phyloP scores from a whole-genome alignment of 352 stramenopile genomes.

The Pythium scleroteichum region DNA sequence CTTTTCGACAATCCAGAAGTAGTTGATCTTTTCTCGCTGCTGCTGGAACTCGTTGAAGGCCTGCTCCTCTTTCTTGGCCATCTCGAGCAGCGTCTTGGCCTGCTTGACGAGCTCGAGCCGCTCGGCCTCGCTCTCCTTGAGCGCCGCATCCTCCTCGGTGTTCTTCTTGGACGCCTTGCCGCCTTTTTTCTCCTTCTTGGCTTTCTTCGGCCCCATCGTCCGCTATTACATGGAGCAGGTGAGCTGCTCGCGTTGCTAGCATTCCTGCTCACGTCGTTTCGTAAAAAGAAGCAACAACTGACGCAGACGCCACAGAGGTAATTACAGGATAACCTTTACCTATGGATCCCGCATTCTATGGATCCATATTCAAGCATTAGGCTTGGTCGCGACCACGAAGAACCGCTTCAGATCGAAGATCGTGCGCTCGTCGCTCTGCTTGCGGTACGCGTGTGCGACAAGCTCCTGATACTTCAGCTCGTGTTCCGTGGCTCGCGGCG shows the following conservation, averaged over 20 bases:
- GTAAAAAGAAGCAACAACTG: conserved; percentile 2
- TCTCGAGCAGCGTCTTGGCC: conserved; percentile 72
- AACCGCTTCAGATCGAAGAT: conserved; percentile 76
- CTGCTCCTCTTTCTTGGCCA: conserved; percentile 89
- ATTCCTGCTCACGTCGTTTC: background rate
- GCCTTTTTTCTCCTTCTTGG: conserved; percentile 66
- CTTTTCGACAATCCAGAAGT: conserved; percentile 98
- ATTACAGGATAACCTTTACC: too few relatives aligned
- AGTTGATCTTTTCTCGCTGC: conserved; percentile 95
- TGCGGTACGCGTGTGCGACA: conserved; percentile 54
- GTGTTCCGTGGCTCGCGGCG: conserved; percentile 31
- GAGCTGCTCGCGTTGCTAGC: background rate
- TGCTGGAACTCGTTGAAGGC: conserved; percentile 96
- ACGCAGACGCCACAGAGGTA: too few relatives aligned
- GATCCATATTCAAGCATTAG: background rate
- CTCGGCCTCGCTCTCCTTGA: conserved; percentile 66
- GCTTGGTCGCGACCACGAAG: conserved; percentile 58
- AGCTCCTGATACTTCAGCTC: conserved; percentile 61
- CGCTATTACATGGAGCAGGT: background rate
- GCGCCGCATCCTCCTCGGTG: conserved; percentile 53
- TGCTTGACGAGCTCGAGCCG: conserved; percentile 73
- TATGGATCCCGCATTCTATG: conserved; percentile 1
- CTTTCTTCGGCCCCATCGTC: conserved; percentile 67
- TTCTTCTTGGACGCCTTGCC: conserved; percentile 50
- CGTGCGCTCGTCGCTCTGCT: conserved; percentile 52